Percentiles rank a stretch among this genome's conserved stretches.
phyloP scores from a whole-genome alignment of 164 flowering plant species.

The Magnolia officinalis region DNA sequence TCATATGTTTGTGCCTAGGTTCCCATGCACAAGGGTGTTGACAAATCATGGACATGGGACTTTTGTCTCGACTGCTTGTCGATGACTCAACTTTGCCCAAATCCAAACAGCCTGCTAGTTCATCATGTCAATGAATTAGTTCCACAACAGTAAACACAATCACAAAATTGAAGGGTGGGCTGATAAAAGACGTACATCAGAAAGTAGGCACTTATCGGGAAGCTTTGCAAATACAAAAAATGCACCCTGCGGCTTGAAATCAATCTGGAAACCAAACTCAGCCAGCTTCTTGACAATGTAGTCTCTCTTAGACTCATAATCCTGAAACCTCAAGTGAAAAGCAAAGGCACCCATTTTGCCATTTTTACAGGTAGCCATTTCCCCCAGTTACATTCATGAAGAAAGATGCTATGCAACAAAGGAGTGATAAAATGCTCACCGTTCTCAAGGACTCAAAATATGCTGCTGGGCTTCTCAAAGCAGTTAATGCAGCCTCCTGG shows the following conservation, averaged over 20 bases:
- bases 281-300: conserved; percentile 42
- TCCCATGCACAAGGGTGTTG: too few species aligned
- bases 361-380: neutral
- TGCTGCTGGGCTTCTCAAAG: conserved; percentile 51
- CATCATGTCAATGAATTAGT: too few species aligned
- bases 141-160: neutral
- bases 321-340: conserved; percentile 30
- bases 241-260: conserved; percentile 65
- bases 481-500: conserved; percentile 80
- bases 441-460: conserved; percentile 49
- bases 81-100: too few species aligned
- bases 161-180: neutral
- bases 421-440: conserved; percentile 25
- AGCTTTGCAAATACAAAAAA: conserved; percentile 76
- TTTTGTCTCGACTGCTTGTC: too few species aligned
- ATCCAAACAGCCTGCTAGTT: too few species aligned
- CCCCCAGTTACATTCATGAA: neutral
- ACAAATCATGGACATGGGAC: too few species aligned
- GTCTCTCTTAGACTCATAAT: conserved; percentile 61
- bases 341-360: neutral
- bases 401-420: neutral
- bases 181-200: conserved; percentile 52
- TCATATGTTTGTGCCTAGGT: too few species aligned
- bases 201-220: conserved; percentile 52
- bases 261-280: conserved; percentile 50